phyloP scores from a whole-genome alignment of 768 basidiomycete species.

The Termitomyces sp. region DNA sequence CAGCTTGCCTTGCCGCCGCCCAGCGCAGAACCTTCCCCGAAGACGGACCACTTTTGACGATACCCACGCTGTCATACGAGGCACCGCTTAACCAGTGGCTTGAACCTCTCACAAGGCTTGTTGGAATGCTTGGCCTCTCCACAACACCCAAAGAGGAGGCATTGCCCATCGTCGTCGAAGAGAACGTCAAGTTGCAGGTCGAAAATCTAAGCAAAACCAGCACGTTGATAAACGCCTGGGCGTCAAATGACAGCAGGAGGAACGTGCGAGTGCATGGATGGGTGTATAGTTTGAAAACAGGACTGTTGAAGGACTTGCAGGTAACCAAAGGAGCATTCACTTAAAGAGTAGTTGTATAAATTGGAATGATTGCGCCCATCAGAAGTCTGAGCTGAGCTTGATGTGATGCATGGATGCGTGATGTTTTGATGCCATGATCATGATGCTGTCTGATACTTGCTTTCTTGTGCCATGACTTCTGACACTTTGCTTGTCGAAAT shows the following conservation, averaged over 20 bases:
- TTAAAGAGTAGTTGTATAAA: neutral
- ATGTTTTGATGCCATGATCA: neutral
- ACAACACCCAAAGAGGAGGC: conserved; percentile 29
- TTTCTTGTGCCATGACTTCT: neutral
- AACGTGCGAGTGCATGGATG: conserved; percentile 63
- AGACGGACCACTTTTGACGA: conserved; percentile 27
- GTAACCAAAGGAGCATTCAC: conserved; percentile 35
- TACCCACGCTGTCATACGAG: conserved; percentile 29
- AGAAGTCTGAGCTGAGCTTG: neutral
- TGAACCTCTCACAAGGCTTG: conserved; percentile 52
- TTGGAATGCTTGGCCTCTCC: conserved; percentile 40
- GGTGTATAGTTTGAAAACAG: conserved; percentile 62
- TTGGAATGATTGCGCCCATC: neutral
- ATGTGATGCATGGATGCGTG: neutral
- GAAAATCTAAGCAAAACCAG: conserved; percentile 42
- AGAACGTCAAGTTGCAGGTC: conserved; percentile 56
- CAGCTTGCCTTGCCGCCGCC: conserved; percentile 46
- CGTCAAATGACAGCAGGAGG: conserved; percentile 35
- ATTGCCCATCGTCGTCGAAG: conserved; percentile 45
- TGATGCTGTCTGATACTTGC: neutral
- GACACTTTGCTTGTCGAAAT: conserved; percentile 65
- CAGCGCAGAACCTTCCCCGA: conserved; percentile 25
- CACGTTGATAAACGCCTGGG: conserved; percentile 45
- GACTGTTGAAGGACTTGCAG: conserved; percentile 52
- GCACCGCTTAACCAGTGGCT: conserved; percentile 62